A percentile compares a stretch with the other conserved stretches of the same genome.
phyloP scores from a whole-genome alignment of 371 early-diverging fungal genomes.

The Batkoa obscura region DNA sequence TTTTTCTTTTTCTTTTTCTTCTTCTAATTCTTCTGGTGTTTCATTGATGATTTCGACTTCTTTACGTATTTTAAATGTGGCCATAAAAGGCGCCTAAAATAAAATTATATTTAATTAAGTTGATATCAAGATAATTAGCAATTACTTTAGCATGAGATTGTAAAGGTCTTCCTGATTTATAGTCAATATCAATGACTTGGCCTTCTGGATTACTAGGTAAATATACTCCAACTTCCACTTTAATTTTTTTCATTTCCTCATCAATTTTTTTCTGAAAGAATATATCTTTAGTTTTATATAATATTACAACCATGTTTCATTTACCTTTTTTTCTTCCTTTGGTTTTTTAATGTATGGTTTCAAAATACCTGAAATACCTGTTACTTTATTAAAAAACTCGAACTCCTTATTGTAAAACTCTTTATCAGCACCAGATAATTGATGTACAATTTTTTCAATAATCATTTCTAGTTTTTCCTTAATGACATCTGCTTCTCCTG shows the following conservation, averaged over 20 bases:
- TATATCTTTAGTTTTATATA: background rate
- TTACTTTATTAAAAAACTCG: constrained; percentile 83
- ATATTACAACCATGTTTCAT: constrained; percentile 5
- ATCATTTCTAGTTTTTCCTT: constrained; percentile 79
- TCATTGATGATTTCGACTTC: constrained; percentile 26
- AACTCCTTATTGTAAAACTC: constrained; percentile 89
- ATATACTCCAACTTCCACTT: constrained; percentile 93
- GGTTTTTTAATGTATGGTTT: constrained; percentile 86
- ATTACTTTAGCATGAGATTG: constrained; percentile 93
- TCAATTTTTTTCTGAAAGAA: constrained; percentile 56
- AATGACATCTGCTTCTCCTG: constrained; percentile 46
- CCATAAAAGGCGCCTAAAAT: constrained; percentile 92
- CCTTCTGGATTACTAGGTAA: constrained; percentile 96
- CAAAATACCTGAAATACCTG: constrained; percentile 90
- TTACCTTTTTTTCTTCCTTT: constrained; percentile 83
- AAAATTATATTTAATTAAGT: background rate
- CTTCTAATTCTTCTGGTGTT: constrained; percentile 18
- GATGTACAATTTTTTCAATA: constrained; percentile 48
- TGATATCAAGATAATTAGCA: background rate
- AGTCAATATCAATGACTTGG: constrained; percentile 86
- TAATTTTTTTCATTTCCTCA: constrained; percentile 86
- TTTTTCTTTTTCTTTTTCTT: constrained; percentile 14
- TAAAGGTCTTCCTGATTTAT: constrained; percentile 84
- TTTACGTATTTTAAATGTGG: constrained; percentile 82
- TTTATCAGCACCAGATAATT: constrained; percentile 67